A percentile compares a stretch with the other conserved stretches of the same genome.
Conservation (phyloP, 305 asterid genomes). For the Plantago rigida region DNA sequence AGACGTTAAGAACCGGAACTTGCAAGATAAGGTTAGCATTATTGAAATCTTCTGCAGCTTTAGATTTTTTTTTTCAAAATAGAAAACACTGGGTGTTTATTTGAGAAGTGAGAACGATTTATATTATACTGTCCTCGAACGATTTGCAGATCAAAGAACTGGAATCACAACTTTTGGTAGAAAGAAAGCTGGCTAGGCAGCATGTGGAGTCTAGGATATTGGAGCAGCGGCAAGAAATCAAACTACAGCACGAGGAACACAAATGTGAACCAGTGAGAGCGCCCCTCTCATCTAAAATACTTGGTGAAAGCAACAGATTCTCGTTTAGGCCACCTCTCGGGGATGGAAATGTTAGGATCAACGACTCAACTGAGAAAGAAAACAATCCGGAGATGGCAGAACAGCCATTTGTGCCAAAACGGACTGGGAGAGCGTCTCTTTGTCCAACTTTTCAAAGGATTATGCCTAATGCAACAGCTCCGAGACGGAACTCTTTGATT, state of each 20-base stretch:
- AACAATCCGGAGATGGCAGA: conserved; percentile 52
- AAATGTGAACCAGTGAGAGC: conserved; percentile 37
- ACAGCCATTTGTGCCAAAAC: conserved; percentile 42
- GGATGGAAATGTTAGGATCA: conserved; percentile 32
- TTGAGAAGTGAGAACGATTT: neutral
- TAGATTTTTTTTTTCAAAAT: neutral
- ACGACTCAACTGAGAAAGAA: conserved; percentile 48
- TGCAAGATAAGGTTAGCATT: conserved; percentile 78
- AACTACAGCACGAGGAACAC: conserved; percentile 47
- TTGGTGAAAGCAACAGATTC: conserved; percentile 43
- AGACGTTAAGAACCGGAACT: conserved; percentile 58
- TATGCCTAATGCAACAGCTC: conserved; percentile 31
- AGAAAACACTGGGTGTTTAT: neutral
- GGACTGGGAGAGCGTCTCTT: conserved; percentile 59
- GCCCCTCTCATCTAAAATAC: conserved; percentile 49
- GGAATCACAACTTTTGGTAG: conserved; percentile 83
- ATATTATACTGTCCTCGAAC: neutral
- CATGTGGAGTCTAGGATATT: conserved; percentile 73
- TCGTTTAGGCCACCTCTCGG: conserved; percentile 31
- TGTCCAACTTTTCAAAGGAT: conserved; percentile 44
- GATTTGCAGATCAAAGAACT: conserved; percentile 73
- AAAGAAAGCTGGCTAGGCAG: conserved; percentile 84
- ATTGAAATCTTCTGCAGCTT: neutral
- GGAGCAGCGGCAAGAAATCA: conserved; percentile 39
- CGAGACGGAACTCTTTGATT: conserved; percentile 62